These are phyloP conservation scores for Phytophthora pluvialis DNA, from an alignment of 352 stramenopile species.

Conservation along the genomic window DNA sequence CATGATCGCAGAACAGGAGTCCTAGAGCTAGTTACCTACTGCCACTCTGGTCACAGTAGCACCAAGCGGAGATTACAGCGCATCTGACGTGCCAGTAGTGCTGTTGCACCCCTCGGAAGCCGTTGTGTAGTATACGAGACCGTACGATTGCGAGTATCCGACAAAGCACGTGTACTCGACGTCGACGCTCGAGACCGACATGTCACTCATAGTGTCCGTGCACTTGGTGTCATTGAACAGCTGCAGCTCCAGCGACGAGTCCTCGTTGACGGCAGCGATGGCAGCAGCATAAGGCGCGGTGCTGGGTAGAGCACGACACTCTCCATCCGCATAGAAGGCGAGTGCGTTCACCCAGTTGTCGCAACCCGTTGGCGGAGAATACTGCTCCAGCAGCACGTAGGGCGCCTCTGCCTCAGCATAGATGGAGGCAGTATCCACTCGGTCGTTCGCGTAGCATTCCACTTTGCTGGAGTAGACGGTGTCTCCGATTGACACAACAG, in stretches of 20 bases:
- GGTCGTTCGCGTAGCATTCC: constrained; percentile 24
- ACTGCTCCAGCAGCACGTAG: constrained; percentile 31
- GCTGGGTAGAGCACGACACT: constrained; percentile 20
- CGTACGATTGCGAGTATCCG: constrained; percentile 25
- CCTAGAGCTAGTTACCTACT: too few relatives aligned
- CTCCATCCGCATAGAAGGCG: constrained; percentile 30
- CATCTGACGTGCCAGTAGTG: too few relatives aligned
- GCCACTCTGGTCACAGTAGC: too few relatives aligned
- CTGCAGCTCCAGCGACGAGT: constrained; percentile 21
- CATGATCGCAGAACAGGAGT: too few relatives aligned
- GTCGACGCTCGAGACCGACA: constrained; percentile 9
- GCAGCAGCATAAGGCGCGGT: constrained; percentile 8
- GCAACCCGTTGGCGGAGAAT: constrained; percentile 20
- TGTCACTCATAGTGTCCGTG: constrained; percentile 9
- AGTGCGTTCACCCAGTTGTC: constrained; percentile 18
- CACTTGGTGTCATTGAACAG: constrained; percentile 20
- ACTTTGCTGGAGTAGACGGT: constrained; percentile 18
- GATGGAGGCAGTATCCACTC: constrained; percentile 6
- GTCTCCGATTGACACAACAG: not conserved
- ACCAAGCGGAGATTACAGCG: too few relatives aligned
- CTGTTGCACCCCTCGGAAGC: not conserved
- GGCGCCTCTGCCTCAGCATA: constrained; percentile 17
- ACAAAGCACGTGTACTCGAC: constrained; percentile 25
- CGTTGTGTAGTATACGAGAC: constrained; percentile 30
- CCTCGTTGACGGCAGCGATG: constrained; percentile 14